These are phyloP conservation scores for Calcarisporium arbuscula DNA, from an alignment of 2,329 filamentous ascomycete genomes.

Conservation along the genomic window DNA sequence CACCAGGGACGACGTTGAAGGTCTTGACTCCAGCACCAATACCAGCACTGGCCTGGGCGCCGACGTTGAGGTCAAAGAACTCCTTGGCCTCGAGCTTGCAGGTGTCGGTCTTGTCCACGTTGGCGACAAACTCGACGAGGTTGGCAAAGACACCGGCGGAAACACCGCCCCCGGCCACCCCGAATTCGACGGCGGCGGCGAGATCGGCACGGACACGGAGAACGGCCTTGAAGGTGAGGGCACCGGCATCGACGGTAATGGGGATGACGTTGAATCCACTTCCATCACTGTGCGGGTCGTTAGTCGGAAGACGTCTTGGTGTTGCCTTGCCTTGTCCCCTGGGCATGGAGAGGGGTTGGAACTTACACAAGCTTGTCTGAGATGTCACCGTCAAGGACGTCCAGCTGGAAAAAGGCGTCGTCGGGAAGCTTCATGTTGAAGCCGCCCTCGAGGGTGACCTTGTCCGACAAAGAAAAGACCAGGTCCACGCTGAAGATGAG, in stretches of 20 bases:
- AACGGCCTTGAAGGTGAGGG: constrained; percentile 37
- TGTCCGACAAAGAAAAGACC: constrained; percentile 36
- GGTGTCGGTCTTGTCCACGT: constrained; percentile 24
- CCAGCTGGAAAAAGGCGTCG: constrained; percentile 27
- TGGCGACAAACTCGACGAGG: constrained; percentile 41
- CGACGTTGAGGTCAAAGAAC: constrained; percentile 26
- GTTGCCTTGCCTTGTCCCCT: too few species aligned
- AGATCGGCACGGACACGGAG: constrained; percentile 42
- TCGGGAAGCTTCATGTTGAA: constrained; percentile 40
- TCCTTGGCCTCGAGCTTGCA: constrained; percentile 23
- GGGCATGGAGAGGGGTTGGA: background rate
- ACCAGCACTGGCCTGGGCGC: constrained; percentile 27
- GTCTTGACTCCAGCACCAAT: constrained; percentile 28
- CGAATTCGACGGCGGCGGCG: constrained; percentile 27
- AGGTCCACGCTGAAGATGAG: constrained; percentile 43
- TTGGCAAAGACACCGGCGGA: constrained; percentile 39
- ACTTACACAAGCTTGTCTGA: constrained; percentile 36
- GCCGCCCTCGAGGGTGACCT: constrained; percentile 38
- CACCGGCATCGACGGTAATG: constrained; percentile 38
- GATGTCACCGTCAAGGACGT: constrained; percentile 22
- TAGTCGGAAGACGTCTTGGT: too few species aligned
- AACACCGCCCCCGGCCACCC: constrained; percentile 30
- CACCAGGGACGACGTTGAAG: constrained; percentile 28
- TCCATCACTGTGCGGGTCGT: constrained; percentile 14
- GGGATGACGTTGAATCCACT: constrained; percentile 38